phyloP scores from a whole-genome alignment of 2,329 filamentous ascomycete species.

The Penicillium hordei region DNA sequence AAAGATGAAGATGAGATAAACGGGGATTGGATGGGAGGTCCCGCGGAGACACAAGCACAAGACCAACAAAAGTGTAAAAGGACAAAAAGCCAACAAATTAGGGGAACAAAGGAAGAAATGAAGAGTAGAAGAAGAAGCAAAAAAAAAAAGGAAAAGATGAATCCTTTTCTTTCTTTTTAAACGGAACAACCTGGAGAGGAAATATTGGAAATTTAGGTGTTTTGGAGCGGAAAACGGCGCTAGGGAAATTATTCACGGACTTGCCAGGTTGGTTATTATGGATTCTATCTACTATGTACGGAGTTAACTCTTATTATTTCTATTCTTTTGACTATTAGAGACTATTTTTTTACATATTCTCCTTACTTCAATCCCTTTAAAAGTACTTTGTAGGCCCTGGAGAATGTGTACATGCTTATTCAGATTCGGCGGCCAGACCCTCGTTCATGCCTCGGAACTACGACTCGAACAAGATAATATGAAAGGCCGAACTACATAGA shows the following conservation, averaged over 20 bases:
- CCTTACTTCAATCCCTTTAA: neutral
- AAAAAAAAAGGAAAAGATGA: neutral
- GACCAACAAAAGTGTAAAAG: neutral
- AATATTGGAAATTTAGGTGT: neutral
- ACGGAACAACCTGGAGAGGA: neutral
- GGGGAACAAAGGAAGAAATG: neutral
- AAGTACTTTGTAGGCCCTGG: neutral
- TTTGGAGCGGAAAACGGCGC: slow-evolving; percentile 3
- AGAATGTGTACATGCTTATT: neutral
- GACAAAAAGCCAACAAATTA: neutral
- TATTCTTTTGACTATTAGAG: neutral
- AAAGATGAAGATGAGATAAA: slow-evolving; percentile 11
- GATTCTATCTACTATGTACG: neutral
- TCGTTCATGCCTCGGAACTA: neutral
- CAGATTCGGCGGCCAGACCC: neutral
- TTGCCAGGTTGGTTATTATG: neutral
- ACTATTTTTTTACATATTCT: neutral
- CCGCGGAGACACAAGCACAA: slow-evolving; percentile 2
- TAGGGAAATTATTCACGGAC: slow-evolving; percentile 9
- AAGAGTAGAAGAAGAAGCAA: neutral
- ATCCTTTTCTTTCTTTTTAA: neutral
- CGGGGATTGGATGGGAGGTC: slow-evolving; percentile 8
- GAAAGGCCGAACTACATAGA: neutral
- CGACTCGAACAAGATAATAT: neutral
- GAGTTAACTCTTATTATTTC: neutral